Evolutionary conservation across 257 asterid genomes (phyloP).

Genomic region (Cynanchum wilfordii): DNA sequence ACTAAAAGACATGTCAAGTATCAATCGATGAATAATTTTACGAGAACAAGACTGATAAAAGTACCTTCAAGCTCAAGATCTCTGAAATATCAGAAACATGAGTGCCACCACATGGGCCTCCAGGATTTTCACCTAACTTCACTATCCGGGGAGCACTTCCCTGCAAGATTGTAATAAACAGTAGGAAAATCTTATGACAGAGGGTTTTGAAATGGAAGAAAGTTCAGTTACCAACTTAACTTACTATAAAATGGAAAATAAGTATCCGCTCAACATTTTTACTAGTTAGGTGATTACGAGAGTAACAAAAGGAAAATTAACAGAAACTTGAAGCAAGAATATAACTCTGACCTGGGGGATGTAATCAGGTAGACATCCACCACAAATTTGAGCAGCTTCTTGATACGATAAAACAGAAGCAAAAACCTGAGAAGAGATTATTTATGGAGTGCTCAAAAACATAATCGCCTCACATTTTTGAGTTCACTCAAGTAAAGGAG

Average conservation of each 20-base stretch:
- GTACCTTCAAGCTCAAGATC: conserved; percentile 58
- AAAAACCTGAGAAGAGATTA: conserved; percentile 42
- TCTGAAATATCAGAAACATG: conserved; percentile 65
- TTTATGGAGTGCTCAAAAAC: neutral
- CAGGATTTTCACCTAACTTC: conserved; percentile 55
- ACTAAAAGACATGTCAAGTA: neutral
- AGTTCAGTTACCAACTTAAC: neutral
- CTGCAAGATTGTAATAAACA: conserved; percentile 29
- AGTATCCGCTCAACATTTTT: neutral
- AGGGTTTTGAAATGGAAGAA: neutral
- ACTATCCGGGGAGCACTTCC: conserved; percentile 74
- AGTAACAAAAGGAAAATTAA: neutral
- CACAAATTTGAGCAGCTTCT: conserved; percentile 61
- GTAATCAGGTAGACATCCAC: conserved; percentile 79
- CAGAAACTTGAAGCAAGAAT: conserved; percentile 4
- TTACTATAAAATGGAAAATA: neutral
- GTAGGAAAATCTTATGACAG: neutral
- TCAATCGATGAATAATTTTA: neutral
- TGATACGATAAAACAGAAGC: conserved; percentile 52
- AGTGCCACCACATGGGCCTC: conserved; percentile 93
- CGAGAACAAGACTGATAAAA: neutral
- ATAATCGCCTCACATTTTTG: neutral
- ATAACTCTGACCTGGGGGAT: conserved; percentile 53
- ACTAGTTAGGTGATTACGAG: no score
- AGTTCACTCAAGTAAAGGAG: neutral